phyloP scores from a whole-genome alignment of 2,329 filamentous ascomycete species.

The Hortaea werneckii region DNA sequence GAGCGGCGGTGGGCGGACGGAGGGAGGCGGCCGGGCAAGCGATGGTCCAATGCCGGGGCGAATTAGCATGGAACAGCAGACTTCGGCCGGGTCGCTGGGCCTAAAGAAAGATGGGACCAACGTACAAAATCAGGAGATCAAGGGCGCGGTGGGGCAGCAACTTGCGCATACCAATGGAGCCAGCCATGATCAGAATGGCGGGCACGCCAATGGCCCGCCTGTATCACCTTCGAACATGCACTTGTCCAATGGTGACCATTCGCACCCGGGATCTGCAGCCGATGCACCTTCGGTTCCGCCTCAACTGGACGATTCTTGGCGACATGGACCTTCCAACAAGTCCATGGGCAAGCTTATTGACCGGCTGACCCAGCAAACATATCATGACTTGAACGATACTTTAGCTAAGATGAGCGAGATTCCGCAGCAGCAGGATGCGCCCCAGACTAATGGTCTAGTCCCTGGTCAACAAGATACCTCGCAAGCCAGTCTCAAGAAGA shows the following conservation, averaged over 20 bases:
- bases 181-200: slow-evolving; percentile 4
- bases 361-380: slow-evolving; percentile 72
- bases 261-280: not conserved
- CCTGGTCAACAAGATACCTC: slow-evolving; percentile 46
- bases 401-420: slow-evolving; percentile 54
- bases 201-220: slow-evolving; percentile 5
- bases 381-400: slow-evolving; percentile 63
- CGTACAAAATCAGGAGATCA: slow-evolving; percentile 8
- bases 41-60: slow-evolving; percentile 36
- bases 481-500: slow-evolving; percentile 62
- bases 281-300: slow-evolving; percentile 30
- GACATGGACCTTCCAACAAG: slow-evolving; percentile 63
- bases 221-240: slow-evolving; percentile 5
- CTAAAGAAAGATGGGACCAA: slow-evolving; percentile 23
- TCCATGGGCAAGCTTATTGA: slow-evolving; percentile 65
- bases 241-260: slow-evolving; percentile 10
- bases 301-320: slow-evolving; percentile 46
- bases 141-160: slow-evolving; percentile 10
- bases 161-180: slow-evolving; percentile 6
- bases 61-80: slow-evolving; percentile 38
- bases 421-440: slow-evolving; percentile 46
- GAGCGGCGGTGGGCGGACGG: slow-evolving; percentile 10
- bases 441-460: slow-evolving; percentile 32
- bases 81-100: slow-evolving; percentile 26
- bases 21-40: slow-evolving; percentile 8